Base-by-base conservation (phyloP, 176 grass and related monocot species). In the Aechmea fasciata region DNA sequence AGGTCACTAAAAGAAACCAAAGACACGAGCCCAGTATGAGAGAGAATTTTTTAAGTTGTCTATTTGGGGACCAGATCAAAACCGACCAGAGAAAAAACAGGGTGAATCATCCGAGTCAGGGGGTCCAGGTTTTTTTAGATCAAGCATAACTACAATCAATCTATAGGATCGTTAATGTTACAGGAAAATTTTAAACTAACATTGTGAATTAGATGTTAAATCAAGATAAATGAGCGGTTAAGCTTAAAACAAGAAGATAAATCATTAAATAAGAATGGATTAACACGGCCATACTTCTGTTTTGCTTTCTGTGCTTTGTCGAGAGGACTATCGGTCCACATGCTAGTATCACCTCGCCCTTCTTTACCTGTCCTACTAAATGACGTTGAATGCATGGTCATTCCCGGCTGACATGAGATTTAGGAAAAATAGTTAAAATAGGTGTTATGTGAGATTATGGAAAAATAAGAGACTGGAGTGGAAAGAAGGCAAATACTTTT, bases 221-320 rank as follows among this genome's bases (percentile, higher is more conserved):
- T 59, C 54, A 59, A 9, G 54, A 8, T 18, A 14, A 1, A 59
- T 19, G 19, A 18, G 19, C 2, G 14, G 13, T 59, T 9, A 59
- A 59, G 14, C 54, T 17, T 17, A 72, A 11, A 47, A 18, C 13
- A 33, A 47, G 18, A 12, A 41, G 15, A 18, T 48, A 59, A 23
- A 50, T 74, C 19, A 18, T 57, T 17, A 71, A 57, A 41, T 10
- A 20, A 66, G 66, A 20, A 76, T 11, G 65, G 12, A 23, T 64
- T 51, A 64, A n/a, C 18, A 14, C 52, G 28, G 10, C 15, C 66
- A 20, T 91, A 96, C 92, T 87, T 92, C 51, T 90, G 93, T 70
- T 92, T 88, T 66, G 93, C 89, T 26, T 87, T 87, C 54, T 97
- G 84, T 1, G 84, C 93, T 87, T 90, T 90, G 74, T 92, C 89